phyloP scores from a whole-genome alignment of 2,329 filamentous ascomycete species.

The Ambrosiella xylebori region DNA sequence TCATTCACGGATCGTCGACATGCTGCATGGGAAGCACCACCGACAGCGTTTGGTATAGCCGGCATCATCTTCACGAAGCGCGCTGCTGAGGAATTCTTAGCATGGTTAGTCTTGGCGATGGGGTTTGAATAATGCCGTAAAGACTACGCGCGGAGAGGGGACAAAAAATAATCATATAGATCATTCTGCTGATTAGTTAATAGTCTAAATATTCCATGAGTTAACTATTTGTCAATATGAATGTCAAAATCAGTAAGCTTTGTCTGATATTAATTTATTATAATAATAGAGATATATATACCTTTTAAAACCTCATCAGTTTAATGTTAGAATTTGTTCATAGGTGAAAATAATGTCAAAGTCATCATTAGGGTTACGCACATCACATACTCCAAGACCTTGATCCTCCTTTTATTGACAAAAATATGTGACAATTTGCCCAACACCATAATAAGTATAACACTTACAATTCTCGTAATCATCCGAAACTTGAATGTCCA shows the following conservation, averaged over 20 bases:
- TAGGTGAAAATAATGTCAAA: too few species aligned
- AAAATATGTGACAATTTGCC: background rate
- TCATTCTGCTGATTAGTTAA: too few species aligned
- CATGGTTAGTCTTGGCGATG: background rate
- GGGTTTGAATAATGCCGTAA: background rate
- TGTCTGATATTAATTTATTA: background rate
- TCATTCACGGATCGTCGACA: too few species aligned
- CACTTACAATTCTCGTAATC: background rate
- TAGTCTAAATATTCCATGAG: too few species aligned
- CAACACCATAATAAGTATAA: background rate
- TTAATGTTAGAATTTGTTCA: too few species aligned
- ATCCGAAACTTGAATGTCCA: background rate
- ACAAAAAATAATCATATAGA: background rate
- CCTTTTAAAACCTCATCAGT: too few species aligned
- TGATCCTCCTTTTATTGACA: background rate
- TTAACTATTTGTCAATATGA: too few species aligned
- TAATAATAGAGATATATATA: too few species aligned
- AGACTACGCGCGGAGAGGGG: background rate
- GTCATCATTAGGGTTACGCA: background rate
- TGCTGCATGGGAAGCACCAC: too few species aligned
- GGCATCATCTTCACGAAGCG: background rate
- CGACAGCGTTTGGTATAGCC: background rate
- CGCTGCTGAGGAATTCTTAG: background rate
- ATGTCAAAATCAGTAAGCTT: background rate
- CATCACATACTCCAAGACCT: background rate